These are phyloP conservation scores for Alternaria arbusti DNA, from an alignment of 2,329 filamentous ascomycete species.

Conservation along the genomic window DNA sequence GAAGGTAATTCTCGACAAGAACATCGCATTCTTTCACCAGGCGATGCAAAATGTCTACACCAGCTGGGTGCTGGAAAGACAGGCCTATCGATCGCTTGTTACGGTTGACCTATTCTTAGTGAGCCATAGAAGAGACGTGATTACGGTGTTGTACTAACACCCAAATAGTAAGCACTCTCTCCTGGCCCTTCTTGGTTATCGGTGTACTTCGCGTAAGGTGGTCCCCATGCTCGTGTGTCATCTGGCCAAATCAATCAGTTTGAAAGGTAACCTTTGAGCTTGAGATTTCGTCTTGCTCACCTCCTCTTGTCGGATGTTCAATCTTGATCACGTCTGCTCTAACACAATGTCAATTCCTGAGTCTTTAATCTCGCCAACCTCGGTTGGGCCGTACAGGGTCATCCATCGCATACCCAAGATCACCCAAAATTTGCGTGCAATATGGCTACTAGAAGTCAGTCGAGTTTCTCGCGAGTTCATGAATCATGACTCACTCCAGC, in stretches of 20 bases:
- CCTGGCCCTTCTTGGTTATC: conserved; percentile 70
- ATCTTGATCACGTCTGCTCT: conserved; percentile 98
- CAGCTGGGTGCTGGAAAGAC: conserved; percentile 84
- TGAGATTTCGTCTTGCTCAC: conserved; percentile 8
- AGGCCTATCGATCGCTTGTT: conserved; percentile 96
- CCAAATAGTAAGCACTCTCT: conserved; percentile 93
- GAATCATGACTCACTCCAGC: conserved; percentile 73
- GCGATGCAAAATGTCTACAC: conserved; percentile 85
- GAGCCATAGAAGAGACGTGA: neutral
- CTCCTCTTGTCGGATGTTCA: conserved; percentile 74
- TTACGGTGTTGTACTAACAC: conserved; percentile 60
- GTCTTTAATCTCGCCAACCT: conserved; percentile 29
- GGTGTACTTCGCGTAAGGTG: conserved; percentile 84
- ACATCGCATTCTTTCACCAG: conserved; percentile 87
- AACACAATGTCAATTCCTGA: conserved; percentile 22
- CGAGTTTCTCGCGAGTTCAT: neutral
- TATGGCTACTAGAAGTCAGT: conserved; percentile 72
- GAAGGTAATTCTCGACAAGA: conserved; percentile 95
- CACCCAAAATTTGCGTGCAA: conserved; percentile 94
- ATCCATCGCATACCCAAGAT: conserved; percentile 76
- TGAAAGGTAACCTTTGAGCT: neutral
- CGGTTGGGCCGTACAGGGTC: conserved; percentile 43
- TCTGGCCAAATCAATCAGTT: conserved; percentile 59
- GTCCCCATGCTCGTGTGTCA: conserved; percentile 95
- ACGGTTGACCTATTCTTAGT: conserved; percentile 74